These are phyloP conservation scores for Gossypium australe DNA, from an alignment of 345 rosid species.

Conservation along the genomic window DNA sequence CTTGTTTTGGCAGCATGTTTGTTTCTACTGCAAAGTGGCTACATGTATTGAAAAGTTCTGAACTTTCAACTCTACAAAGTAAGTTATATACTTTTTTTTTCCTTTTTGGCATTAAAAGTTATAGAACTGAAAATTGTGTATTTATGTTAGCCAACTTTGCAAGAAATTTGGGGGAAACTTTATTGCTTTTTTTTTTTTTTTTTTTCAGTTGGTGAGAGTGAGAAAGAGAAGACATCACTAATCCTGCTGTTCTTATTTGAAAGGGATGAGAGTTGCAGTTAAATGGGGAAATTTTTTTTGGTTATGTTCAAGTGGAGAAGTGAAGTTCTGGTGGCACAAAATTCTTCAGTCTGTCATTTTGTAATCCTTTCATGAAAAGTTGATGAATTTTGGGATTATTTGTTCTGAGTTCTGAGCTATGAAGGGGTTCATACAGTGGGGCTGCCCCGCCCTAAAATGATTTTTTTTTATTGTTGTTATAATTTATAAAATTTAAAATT, in stretches of 20 bases:
- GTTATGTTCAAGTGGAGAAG: constrained; percentile 2
- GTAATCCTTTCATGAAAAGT: too few relatives aligned
- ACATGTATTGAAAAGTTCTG: constrained; percentile 73
- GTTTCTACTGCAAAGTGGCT: constrained; percentile 82
- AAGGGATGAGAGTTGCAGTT: not conserved
- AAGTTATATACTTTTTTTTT: not conserved
- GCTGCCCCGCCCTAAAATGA: too few relatives aligned
- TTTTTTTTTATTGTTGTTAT: too few relatives aligned
- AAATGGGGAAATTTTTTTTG: not conserved
- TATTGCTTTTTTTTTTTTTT: too few relatives aligned
- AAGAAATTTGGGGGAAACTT: constrained; percentile 16
- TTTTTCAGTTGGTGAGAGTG: too few relatives aligned
- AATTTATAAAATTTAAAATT: too few relatives aligned
- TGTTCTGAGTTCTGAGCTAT: too few relatives aligned
- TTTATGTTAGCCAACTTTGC: constrained; percentile 1
- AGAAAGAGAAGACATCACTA: constrained; percentile 14
- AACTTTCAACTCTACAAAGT: constrained; percentile 32
- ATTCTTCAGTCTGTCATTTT: too few relatives aligned
- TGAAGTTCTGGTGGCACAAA: too few relatives aligned
- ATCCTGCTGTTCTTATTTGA: constrained; percentile 10
- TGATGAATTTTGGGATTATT: too few relatives aligned
- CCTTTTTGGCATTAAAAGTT: too few relatives aligned
- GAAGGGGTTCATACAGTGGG: too few relatives aligned
- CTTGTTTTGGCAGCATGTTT: constrained; percentile 58
- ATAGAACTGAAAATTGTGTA: not conserved